Evolutionary conservation across 768 basidiomycete species (phyloP).

Genomic region (Podaxis sp.): DNA sequence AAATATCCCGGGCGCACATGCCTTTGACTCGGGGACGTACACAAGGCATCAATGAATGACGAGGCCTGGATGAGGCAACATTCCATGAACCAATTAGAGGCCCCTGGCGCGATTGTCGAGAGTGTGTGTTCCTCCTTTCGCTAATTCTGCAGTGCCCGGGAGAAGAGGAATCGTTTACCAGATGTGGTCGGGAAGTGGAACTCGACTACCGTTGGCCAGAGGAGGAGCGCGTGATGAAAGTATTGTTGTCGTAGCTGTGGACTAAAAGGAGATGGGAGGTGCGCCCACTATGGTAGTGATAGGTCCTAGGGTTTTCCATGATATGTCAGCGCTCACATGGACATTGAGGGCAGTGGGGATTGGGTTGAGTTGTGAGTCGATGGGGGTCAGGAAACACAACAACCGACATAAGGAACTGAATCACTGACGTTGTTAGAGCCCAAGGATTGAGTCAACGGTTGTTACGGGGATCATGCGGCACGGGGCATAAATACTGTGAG

Average conservation of each 20-base stretch:
- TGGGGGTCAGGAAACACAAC: background rate
- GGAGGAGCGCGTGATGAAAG: background rate
- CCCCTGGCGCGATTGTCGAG: background rate
- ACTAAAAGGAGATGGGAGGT: background rate
- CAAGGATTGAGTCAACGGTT: background rate
- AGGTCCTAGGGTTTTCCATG: background rate
- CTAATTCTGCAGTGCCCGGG: background rate
- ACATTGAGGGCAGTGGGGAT: background rate
- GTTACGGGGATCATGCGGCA: background rate
- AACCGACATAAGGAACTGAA: no score
- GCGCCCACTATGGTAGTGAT: background rate
- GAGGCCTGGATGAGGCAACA: background rate
- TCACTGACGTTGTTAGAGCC: background rate
- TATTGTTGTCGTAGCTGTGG: background rate
- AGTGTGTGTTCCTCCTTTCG: background rate
- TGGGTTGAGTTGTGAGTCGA: background rate
- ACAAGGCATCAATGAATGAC: background rate
- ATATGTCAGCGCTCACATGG: background rate
- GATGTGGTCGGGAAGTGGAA: background rate
- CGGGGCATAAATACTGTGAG: background rate
- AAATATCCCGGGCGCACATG: background rate
- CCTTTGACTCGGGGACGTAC: background rate
- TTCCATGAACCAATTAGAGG: background rate
- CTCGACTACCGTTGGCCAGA: background rate
- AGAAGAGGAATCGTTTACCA: background rate